Evolutionary conservation across 176 grass and related monocot genomes (phyloP), one percentile per base, ranked within the genome.

Genomic region (Poa pratensis): DNA sequence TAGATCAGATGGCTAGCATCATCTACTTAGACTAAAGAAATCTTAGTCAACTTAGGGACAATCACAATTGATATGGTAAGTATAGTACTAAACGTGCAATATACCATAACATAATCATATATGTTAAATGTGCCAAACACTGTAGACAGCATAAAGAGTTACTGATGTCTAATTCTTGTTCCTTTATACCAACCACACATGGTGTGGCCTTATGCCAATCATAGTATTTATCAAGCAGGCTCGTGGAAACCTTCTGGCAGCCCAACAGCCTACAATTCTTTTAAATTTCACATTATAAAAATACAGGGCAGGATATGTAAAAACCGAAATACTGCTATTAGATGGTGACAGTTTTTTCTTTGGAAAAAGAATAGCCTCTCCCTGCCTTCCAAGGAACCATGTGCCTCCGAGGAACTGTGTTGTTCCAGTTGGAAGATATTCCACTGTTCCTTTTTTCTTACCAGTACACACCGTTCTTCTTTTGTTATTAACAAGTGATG

Each of bases 191-290:
- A 27, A 62, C 78, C 34, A 30, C 7, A 68, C 5, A 57, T 54
- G 66, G 18, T 53, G 49, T 70, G 34, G 5, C n/a, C 32, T 40
- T 72, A 72, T 71, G 80, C 6, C n/a, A 24, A 57, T 45, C 27
- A 17, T 53, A 35, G 73, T 76, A 55, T 76, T 76, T 50, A 55
- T 76, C 28, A 76, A 76, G 11, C 51, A 57, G 55, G 16, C 50
- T 42, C n/a, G 1, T 28, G 34, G 34, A 57, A 82, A n/a, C 61
- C 78, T 67, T 80, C 18, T 52, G 24, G 19, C 12, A 68, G 4
- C 19, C 11, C 12, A 81, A 53, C 18, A 81, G 46, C 9, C n/a
- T 54, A 65, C 6, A 26, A 2, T 81, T 11, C 1, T n/a, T 81
- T 64, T 23, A 43, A 70, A 13, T 45, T 42, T 70, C 1, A 43